phyloP scores from a whole-genome alignment of 1,284 basidiomycete genomes.

The Albatrellus sp. region DNA sequence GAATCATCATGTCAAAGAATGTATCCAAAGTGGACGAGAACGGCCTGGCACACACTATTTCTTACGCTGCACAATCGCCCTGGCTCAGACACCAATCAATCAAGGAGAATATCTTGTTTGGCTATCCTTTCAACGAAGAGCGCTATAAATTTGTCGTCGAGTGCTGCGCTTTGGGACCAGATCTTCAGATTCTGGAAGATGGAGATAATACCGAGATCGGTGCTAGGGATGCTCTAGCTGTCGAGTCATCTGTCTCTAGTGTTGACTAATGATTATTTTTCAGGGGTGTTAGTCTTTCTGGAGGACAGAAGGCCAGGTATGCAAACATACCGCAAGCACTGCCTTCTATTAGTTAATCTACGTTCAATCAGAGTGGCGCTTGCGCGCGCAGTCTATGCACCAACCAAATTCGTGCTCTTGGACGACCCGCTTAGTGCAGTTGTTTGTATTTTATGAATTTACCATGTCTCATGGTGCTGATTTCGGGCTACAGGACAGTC shows the following conservation, averaged over 20 bases:
- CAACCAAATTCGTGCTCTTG: conserved; percentile 50
- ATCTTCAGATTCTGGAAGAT: conserved; percentile 38
- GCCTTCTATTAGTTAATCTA: conserved; percentile 12
- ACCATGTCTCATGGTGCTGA: neutral
- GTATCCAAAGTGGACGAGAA: conserved; percentile 43
- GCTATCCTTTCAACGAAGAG: conserved; percentile 49
- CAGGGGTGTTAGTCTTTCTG: conserved; percentile 20
- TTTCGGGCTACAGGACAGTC: conserved; percentile 43
- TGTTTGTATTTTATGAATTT: conserved; percentile 24
- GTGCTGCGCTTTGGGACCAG: conserved; percentile 60
- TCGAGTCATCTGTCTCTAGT: conserved; percentile 9
- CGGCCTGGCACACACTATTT: conserved; percentile 62
- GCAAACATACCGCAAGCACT: neutral
- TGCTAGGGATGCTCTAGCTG: conserved; percentile 15
- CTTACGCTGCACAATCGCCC: conserved; percentile 76
- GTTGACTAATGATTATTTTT: neutral
- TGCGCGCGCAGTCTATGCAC: conserved; percentile 57
- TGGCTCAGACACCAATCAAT: conserved; percentile 69
- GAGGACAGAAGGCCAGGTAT: conserved; percentile 26
- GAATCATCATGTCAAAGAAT: conserved; percentile 54
- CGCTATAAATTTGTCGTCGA: conserved; percentile 57
- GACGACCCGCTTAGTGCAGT: conserved; percentile 68
- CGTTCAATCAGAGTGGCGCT: conserved; percentile 40
- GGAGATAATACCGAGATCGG: conserved; percentile 24
- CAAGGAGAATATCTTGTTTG: conserved; percentile 65